Percentiles rank a stretch among this genome's conserved stretches.
Conservation (phyloP, 2,329 filamentous ascomycete species). For the Fusarium sp. region DNA sequence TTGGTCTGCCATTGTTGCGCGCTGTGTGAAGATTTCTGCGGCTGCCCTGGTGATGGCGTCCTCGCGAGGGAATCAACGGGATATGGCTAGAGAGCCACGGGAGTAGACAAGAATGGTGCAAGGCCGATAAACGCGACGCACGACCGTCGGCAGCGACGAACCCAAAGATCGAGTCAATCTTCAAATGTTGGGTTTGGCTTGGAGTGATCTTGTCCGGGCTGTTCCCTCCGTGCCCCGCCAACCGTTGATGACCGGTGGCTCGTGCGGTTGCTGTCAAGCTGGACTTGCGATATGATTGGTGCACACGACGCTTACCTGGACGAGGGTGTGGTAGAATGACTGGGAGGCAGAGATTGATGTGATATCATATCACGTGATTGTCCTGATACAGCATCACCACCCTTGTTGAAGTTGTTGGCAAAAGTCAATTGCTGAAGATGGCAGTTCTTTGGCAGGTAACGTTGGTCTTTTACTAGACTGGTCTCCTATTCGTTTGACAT, state of each 20-base stretch:
- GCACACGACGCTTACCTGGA: constrained; percentile 13
- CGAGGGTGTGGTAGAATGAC: constrained; percentile 7
- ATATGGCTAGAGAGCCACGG: constrained; percentile 5
- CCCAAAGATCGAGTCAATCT: constrained; percentile 36
- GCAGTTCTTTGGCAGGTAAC: background rate
- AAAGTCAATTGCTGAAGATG: constrained; percentile 2
- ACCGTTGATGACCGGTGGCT: constrained; percentile 30
- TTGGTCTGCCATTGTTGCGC: constrained; percentile 53
- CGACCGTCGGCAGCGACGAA: constrained; percentile 23
- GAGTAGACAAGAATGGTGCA: constrained; percentile 11
- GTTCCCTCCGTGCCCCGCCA: constrained; percentile 41
- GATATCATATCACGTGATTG: constrained; percentile 28
- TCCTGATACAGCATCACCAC: too few species aligned
- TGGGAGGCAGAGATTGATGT: background rate
- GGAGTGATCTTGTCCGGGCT: constrained; percentile 37
- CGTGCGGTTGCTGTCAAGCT: constrained; percentile 39
- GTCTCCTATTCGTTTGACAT: background rate
- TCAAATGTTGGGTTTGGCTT: constrained; percentile 29
- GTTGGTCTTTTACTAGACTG: background rate
- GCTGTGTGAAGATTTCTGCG: constrained; percentile 38
- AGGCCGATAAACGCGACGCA: constrained; percentile 11
- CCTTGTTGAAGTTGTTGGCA: background rate
- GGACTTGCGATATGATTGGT: constrained; percentile 40
- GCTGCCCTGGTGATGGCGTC: constrained; percentile 14
- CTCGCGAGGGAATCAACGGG: background rate